phyloP scores from a whole-genome alignment of 2,329 filamentous ascomycete genomes.

The Colletotrichum karsti region DNA sequence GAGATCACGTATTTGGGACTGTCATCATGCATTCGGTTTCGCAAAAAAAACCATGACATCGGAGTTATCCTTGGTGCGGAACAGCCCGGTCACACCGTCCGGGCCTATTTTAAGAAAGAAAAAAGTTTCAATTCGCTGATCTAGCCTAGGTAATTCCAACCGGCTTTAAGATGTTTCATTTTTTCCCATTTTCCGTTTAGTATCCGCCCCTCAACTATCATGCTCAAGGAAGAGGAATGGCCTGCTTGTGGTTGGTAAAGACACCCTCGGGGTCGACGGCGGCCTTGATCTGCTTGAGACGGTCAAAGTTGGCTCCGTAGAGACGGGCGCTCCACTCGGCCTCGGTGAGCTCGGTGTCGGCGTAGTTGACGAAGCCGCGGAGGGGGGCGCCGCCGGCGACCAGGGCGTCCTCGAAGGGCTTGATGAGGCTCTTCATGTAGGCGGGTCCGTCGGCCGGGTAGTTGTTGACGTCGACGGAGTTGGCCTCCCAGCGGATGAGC shows the following conservation, averaged over 20 bases:
- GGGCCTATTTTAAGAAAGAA: too few species aligned
- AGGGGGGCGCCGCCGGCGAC: slow-evolving; percentile 15
- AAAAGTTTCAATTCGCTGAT: background rate
- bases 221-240: slow-evolving; percentile 22
- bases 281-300: slow-evolving; percentile 29
- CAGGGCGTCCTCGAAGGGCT: slow-evolving; percentile 30
- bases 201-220: background rate
- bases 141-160: background rate
- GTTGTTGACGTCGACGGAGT: slow-evolving; percentile 48
- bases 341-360: slow-evolving; percentile 27
- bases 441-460: slow-evolving; percentile 56
- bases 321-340: slow-evolving; percentile 27
- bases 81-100: too few species aligned
- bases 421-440: slow-evolving; percentile 53
- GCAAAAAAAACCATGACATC: background rate
- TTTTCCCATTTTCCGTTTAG: background rate
- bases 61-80: too few species aligned
- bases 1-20: background rate
- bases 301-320: slow-evolving; percentile 28
- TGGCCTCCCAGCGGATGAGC: slow-evolving; percentile 39
- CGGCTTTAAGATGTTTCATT: background rate
- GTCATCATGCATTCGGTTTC: background rate
- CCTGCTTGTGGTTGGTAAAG: slow-evolving; percentile 28
- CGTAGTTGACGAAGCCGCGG: slow-evolving; percentile 30
- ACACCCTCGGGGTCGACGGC: slow-evolving; percentile 25